Evolutionary conservation across 371 early-diverging fungal species (phyloP).

Genomic region (Syncephalastrum racemosum): DNA sequence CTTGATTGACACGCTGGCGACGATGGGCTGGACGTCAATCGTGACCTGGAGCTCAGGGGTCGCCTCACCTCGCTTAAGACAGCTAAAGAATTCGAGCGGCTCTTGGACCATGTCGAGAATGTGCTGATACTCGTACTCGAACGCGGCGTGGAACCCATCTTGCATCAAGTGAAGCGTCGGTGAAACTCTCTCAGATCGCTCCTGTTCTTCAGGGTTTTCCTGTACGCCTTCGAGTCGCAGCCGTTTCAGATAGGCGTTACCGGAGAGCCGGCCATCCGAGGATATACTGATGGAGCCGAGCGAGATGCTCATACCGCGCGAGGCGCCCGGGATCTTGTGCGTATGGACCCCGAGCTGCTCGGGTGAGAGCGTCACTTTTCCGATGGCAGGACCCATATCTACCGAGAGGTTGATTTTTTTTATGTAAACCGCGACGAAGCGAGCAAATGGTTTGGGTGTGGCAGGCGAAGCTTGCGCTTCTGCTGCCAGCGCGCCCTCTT

Average conservation of each 20-base stretch:
- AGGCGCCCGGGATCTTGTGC: slow-evolving; percentile 46
- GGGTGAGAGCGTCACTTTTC: slow-evolving; percentile 56
- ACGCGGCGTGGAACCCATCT: slow-evolving; percentile 44
- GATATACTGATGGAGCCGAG: slow-evolving; percentile 44
- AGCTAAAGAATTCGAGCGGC: slow-evolving; percentile 29
- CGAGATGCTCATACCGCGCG: slow-evolving; percentile 39
- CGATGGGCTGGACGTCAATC: slow-evolving; percentile 23
- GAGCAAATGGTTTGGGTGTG: slow-evolving; percentile 42
- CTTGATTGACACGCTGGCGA: slow-evolving; percentile 53
- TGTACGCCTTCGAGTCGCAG: slow-evolving; percentile 23
- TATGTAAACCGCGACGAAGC: slow-evolving; percentile 51
- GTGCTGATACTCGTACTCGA: slow-evolving; percentile 73
- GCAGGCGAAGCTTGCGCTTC: slow-evolving; percentile 8
- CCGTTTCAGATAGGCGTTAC: slow-evolving; percentile 41
- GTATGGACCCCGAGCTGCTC: slow-evolving; percentile 45
- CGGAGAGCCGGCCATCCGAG: slow-evolving; percentile 62
- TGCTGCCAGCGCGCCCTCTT: not conserved
- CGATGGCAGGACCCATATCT: slow-evolving; percentile 80
- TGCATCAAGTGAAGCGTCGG: slow-evolving; percentile 21
- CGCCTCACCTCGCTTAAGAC: slow-evolving; percentile 26
- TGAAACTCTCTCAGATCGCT: slow-evolving; percentile 3
- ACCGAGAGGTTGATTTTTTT: slow-evolving; percentile 55
- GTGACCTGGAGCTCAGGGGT: slow-evolving; percentile 14
- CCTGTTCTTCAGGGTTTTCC: not conserved
- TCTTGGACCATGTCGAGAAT: slow-evolving; percentile 49